These are phyloP conservation scores for Pythium rhizo-oryzae DNA, from an alignment of 352 stramenopile species.

Conservation along the genomic window DNA sequence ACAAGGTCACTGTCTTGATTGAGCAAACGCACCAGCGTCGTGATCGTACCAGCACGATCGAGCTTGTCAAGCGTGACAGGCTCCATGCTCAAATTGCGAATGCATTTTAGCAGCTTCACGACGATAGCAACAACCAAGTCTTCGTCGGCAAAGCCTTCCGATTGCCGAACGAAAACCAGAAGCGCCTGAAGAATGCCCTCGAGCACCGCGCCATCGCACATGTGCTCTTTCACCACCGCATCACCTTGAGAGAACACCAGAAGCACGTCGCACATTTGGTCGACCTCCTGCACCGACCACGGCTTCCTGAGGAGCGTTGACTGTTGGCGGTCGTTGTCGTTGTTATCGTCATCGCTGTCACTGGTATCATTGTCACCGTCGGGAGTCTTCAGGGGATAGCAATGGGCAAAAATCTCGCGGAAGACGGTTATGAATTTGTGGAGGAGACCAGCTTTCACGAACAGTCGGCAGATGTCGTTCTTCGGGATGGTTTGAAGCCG, in stretches of 20 bases:
- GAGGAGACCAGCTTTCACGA: slow-evolving; percentile 91
- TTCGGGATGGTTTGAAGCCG: slow-evolving; percentile 91
- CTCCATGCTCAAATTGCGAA: slow-evolving; percentile 92
- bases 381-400: slow-evolving; percentile 13
- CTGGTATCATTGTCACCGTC: slow-evolving; percentile 16
- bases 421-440: slow-evolving; percentile 90
- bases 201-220: slow-evolving; percentile 84
- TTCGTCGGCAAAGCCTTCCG: slow-evolving; percentile 6
- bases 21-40: slow-evolving; percentile 80
- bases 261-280: slow-evolving; percentile 88
- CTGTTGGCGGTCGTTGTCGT: slow-evolving; percentile 15
- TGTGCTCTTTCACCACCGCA: slow-evolving; percentile 91
- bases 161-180: slow-evolving; percentile 27
- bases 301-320: slow-evolving; percentile 23
- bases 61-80: slow-evolving; percentile 88
- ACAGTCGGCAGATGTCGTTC: slow-evolving; percentile 95
- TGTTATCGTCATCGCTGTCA: slow-evolving; percentile 8
- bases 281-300: slow-evolving; percentile 71
- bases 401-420: slow-evolving; percentile 66
- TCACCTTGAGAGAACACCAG: slow-evolving; percentile 93
- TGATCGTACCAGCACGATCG: slow-evolving; percentile 86
- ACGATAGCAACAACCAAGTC: slow-evolving; percentile 38
- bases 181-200: slow-evolving; percentile 69
- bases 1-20: slow-evolving; percentile 32
- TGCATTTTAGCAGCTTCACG: slow-evolving; percentile 84